phyloP scores from a whole-genome alignment of 768 basidiomycete genomes.

The Boletus speciosus region DNA sequence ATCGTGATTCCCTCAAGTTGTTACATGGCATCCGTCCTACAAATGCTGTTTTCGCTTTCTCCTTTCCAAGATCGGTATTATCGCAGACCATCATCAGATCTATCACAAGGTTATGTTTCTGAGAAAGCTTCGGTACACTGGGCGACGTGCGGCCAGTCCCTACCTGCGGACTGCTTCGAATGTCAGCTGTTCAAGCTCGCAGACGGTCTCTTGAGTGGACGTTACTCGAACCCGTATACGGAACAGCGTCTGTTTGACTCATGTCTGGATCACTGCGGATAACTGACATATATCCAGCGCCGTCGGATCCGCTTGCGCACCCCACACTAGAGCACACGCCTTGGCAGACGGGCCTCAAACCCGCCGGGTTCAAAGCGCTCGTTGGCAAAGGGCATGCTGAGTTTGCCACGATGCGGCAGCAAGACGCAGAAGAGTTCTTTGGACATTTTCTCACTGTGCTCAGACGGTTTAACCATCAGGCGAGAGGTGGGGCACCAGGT shows the following conservation, averaged over 20 bases:
- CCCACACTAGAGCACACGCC: slow-evolving; percentile 21
- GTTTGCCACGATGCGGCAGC: slow-evolving; percentile 95
- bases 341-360: slow-evolving; percentile 77
- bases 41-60: slow-evolving; percentile 78
- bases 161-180: slow-evolving; percentile 86
- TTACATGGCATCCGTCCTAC: slow-evolving; percentile 95
- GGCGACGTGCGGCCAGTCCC: slow-evolving; percentile 53
- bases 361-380: slow-evolving; percentile 80
- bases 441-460: slow-evolving; percentile 73
- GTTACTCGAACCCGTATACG: slow-evolving; percentile 70
- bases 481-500: slow-evolving; percentile 36
- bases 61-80: slow-evolving; percentile 74
- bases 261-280: slow-evolving; percentile 3
- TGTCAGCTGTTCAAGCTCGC: slow-evolving; percentile 93
- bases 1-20: slow-evolving; percentile 51
- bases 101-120: slow-evolving; percentile 7
- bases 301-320: slow-evolving; percentile 34
- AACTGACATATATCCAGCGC: slow-evolving; percentile 16
- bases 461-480: slow-evolving; percentile 59
- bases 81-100: slow-evolving; percentile 16
- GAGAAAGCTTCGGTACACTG: slow-evolving; percentile 50
- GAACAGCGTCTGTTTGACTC: slow-evolving; percentile 19
- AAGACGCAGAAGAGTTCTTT: slow-evolving; percentile 95
- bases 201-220: slow-evolving; percentile 89
- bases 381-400: slow-evolving; percentile 92